Evolutionary conservation across 164 flowering plant genomes (phyloP), one percentile per base, ranked within the genome.

Genomic region (Magnolia officinalis): DNA sequence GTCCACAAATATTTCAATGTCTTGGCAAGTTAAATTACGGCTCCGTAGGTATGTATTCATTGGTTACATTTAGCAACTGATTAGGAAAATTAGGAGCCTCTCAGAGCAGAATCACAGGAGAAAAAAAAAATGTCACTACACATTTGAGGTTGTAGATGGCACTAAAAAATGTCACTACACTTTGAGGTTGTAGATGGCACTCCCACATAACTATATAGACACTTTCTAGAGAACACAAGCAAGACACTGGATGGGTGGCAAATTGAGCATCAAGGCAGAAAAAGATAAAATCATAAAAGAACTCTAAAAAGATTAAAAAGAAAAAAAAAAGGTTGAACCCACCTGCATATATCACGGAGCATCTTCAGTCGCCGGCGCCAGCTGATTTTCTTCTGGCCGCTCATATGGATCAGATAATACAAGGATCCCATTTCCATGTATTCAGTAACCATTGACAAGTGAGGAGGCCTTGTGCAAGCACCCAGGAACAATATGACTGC

Each of bases 291-390:
- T 70, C 24, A 69, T 74, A 52, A 63, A 49, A 50, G 58, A 61
- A 13, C 13, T 24, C 50, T 10, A 63, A 49, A 2, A 63, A 72
- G 71, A 79, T 24, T 24, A 2, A 2, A 52, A 52, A 8, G 58
- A 10, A 16, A 55, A 10, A 55, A 55, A 55, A 20, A 21, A 49
- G 71, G n/a, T 26, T 72, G 51, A 67, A 78, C 82, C 7, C 50
- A 96, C 98, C 99, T 92, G 97, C 98, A 91, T 78, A 96, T 96
- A 78, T 96, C 98, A 67, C 95, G 94, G 58, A 96, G 80, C 98
- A 96, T 96, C 75, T 94, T 96, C 26, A 94, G 81, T 82, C 83
- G 87, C 81, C 88, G 85, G 67, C 95, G 87, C 97, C 97, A 96
- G 81, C 88, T 91, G 75, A 96, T 86, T 80, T 85, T 92, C 86